phyloP scores from a whole-genome alignment of 2,329 filamentous ascomycete species.

The Botrytis pseudocinerea region DNA sequence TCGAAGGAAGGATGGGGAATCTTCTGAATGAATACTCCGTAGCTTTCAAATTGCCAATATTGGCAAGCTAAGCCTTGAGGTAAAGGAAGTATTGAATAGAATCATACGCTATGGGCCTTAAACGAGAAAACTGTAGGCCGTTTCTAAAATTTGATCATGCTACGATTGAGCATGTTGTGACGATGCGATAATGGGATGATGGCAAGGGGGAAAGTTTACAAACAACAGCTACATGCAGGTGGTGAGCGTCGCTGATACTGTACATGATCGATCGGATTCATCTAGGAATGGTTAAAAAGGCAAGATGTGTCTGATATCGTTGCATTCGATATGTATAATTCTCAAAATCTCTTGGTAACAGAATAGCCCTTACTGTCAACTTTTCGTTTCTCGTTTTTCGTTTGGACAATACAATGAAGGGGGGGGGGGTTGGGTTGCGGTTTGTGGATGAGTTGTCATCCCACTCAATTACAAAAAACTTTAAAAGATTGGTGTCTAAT shows the following conservation, averaged over 20 bases:
- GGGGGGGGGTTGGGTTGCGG: neutral
- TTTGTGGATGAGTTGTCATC: conserved; percentile 21
- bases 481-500: neutral
- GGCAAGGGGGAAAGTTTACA: neutral
- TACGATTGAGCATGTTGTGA: conserved; percentile 7
- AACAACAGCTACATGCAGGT: conserved; percentile 11
- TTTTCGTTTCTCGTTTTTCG: conserved; percentile 4
- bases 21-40: neutral
- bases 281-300: conserved; percentile 6
- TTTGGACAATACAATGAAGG: conserved; percentile 12
- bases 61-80: neutral
- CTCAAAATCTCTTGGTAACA: conserved; percentile 5
- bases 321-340: conserved; percentile 12
- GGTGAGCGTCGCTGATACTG: neutral
- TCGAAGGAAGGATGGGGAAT: conserved; percentile 18
- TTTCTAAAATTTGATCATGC: conserved; percentile 1
- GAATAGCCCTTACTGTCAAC: neutral
- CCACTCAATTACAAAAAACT: conserved; percentile 4
- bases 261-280: conserved; percentile 11
- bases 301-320: conserved; percentile 1
- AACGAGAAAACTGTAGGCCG: neutral
- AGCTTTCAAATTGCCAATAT: neutral
- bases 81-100: neutral
- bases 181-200: conserved; percentile 2
- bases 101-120: conserved; percentile 4